A percentile compares a stretch with the other conserved stretches of the same genome.
Evolutionary conservation across 352 stramenopile species (phyloP).

Genomic region (Globisporangium polare): DNA sequence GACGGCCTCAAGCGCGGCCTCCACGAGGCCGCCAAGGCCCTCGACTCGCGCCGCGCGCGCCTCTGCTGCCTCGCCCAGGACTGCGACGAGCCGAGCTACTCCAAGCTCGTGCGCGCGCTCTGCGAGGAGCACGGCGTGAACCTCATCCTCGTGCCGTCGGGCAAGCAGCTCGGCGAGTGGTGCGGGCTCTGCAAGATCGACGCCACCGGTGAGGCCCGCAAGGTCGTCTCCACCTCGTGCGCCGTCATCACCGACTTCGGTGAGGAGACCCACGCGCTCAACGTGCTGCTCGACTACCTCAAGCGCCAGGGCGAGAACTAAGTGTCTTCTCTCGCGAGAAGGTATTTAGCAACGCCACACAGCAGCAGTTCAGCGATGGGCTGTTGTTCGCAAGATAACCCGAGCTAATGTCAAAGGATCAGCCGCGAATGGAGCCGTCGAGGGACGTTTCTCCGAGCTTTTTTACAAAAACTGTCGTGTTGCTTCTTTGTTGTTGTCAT

Average conservation of each 20-base stretch:
- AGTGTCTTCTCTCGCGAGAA: constrained; percentile 19
- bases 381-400: constrained; percentile 12
- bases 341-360: constrained; percentile 22
- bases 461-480: constrained; percentile 19
- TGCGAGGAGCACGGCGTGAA: constrained; percentile 93
- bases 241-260: constrained; percentile 99
- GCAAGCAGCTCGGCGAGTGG: constrained; percentile 99
- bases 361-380: not conserved
- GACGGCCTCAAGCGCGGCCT: constrained; percentile 98
- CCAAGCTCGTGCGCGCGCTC: constrained; percentile 97
- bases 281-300: constrained; percentile 98
- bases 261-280: constrained; percentile 97
- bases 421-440: constrained; percentile 7
- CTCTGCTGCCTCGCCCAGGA: constrained; percentile 99
- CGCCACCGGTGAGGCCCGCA: constrained; percentile 95
- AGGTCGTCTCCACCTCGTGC: constrained; percentile 98
- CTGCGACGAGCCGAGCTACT: constrained; percentile 99
- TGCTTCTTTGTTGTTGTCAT: not conserved
- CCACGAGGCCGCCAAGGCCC: constrained; percentile 98
- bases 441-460: constrained; percentile 36
- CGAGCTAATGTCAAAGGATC: constrained; percentile 6
- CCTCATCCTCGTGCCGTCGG: constrained; percentile 91
- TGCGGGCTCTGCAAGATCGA: constrained; percentile 99
- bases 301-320: constrained; percentile 94
- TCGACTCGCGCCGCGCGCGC: constrained; percentile 96